Evolutionary conservation across 495 filamentous ascomycete genomes (phyloP).

Genomic region (Venustampulla echinocandica): DNA sequence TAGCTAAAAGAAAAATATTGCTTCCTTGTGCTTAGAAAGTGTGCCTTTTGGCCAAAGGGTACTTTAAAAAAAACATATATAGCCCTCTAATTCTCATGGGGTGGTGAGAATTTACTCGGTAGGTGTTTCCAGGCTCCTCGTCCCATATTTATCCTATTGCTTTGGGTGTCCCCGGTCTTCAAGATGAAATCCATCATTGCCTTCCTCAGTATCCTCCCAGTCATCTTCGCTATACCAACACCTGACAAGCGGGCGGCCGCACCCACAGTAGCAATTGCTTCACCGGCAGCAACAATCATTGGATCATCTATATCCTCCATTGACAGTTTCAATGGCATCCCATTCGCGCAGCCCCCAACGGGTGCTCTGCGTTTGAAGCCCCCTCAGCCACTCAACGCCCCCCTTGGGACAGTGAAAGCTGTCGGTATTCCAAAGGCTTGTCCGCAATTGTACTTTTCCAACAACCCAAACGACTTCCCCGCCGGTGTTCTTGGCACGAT

Average conservation of each 20-base stretch:
- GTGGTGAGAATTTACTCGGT: no score
- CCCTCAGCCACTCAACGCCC: conserved; percentile 43
- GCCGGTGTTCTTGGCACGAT: conserved; percentile 43
- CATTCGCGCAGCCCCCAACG: conserved; percentile 54
- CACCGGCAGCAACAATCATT: conserved; percentile 18
- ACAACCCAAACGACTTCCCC: conserved; percentile 33
- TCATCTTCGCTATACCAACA: no score
- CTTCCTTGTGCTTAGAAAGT: no score
- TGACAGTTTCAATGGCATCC: conserved; percentile 54
- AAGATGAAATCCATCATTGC: no score
- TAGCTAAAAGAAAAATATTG: no score
- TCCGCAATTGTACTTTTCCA: conserved; percentile 38
- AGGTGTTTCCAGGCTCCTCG: no score
- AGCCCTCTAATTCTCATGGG: no score
- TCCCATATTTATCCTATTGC: no score
- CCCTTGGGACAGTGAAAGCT: conserved; percentile 36
- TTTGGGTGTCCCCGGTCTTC: no score
- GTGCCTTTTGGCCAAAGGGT: no score
- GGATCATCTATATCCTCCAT: conserved; percentile 4
- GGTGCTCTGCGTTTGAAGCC: conserved; percentile 49
- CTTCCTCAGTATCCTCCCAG: no score
- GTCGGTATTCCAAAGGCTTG: conserved; percentile 38
- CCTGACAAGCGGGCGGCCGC: conserved; percentile 4
- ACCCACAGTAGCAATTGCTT: conserved; percentile 16
- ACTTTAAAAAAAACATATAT: no score